These are phyloP conservation scores for Echinochloa phyllopogon DNA, from an alignment of 176 grass and related monocot genomes.

Conservation along the genomic window DNA sequence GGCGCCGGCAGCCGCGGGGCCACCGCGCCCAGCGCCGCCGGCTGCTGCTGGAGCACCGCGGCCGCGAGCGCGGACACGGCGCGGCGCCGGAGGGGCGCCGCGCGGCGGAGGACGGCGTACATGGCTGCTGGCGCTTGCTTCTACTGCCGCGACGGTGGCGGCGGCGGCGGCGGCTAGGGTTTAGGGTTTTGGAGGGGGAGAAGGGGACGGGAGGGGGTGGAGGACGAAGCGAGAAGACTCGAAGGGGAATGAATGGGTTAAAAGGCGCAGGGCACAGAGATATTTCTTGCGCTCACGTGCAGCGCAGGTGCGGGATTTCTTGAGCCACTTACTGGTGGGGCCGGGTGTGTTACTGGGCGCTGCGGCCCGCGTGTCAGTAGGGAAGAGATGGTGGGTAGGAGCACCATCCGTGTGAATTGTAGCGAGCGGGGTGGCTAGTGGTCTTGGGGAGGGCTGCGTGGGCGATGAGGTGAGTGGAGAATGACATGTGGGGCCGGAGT, in stretches of 20 bases:
- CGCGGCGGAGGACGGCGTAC: constrained; percentile 55
- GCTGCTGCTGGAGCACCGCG: background rate
- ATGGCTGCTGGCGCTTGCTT: constrained; percentile 33
- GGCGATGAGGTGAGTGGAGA: accelerated
- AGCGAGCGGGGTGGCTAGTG: background rate
- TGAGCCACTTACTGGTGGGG: background rate
- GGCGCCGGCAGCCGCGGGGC: background rate
- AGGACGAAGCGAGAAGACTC: background rate
- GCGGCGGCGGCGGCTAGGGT: constrained; percentile 58
- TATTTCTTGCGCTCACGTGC: constrained; percentile 26
- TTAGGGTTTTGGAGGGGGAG: constrained; percentile 35
- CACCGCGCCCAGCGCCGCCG: background rate
- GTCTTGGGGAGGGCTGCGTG: accelerated
- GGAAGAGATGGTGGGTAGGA: accelerated
- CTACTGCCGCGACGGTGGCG: constrained; percentile 33
- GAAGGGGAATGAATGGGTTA: constrained; percentile 22
- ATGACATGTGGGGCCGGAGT: background rate
- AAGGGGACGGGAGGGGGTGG: background rate
- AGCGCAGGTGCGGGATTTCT: background rate
- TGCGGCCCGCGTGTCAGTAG: accelerated
- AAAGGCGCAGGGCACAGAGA: background rate
- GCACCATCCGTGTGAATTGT: background rate
- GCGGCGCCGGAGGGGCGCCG: constrained; percentile 51
- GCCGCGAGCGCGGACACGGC: constrained; percentile 21
- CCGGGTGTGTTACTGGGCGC: accelerated